A percentile compares a stretch with the other conserved stretches of the same genome.
Evolutionary conservation across 768 basidiomycete genomes (phyloP).

Genomic region (Steccherinum ochraceum): DNA sequence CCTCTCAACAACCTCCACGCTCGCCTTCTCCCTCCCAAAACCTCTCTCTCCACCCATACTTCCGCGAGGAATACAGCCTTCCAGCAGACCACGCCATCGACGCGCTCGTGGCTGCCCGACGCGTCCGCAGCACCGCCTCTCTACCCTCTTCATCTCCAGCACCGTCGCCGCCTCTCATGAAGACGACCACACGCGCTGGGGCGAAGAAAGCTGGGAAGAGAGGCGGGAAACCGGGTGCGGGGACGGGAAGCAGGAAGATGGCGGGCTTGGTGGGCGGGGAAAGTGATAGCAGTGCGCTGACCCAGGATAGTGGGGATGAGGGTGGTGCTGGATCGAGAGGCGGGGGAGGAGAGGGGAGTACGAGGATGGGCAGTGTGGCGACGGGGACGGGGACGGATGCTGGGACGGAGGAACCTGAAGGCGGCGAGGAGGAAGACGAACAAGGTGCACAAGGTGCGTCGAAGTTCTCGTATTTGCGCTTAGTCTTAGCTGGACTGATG

Average conservation of each 20-base stretch:
- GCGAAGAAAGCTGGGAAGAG: constrained; percentile 19
- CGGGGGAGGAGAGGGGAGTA: constrained; percentile 48
- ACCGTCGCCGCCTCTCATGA: constrained; percentile 29
- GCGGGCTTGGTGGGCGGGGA: constrained; percentile 77
- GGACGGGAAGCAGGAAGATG: constrained; percentile 42
- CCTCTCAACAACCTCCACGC: constrained; percentile 43
- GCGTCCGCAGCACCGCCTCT: constrained; percentile 59
- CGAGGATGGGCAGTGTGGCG: constrained; percentile 62
- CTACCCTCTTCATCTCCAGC: constrained; percentile 54
- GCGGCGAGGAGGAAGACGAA: constrained; percentile 29
- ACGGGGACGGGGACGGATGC: constrained; percentile 72
- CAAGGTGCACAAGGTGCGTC: too few species aligned
- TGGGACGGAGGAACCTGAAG: constrained; percentile 68
- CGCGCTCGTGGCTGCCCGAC: constrained; percentile 51
- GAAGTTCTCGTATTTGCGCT: too few species aligned
- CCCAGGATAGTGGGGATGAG: constrained; percentile 79
- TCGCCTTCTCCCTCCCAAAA: constrained; percentile 70
- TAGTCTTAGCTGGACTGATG: too few species aligned
- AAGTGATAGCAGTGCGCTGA: constrained; percentile 80
- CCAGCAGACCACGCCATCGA: constrained; percentile 60
- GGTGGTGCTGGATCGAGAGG: constrained; percentile 25
- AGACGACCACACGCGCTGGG: constrained; percentile 37
- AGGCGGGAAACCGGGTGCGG: too few species aligned
- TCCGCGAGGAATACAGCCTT: constrained; percentile 59
- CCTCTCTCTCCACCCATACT: constrained; percentile 63